Evolutionary conservation across 805 yeast species (phyloP), one percentile per base, ranked within the genome.

Genomic region (Ogataea nitratoaversa): DNA sequence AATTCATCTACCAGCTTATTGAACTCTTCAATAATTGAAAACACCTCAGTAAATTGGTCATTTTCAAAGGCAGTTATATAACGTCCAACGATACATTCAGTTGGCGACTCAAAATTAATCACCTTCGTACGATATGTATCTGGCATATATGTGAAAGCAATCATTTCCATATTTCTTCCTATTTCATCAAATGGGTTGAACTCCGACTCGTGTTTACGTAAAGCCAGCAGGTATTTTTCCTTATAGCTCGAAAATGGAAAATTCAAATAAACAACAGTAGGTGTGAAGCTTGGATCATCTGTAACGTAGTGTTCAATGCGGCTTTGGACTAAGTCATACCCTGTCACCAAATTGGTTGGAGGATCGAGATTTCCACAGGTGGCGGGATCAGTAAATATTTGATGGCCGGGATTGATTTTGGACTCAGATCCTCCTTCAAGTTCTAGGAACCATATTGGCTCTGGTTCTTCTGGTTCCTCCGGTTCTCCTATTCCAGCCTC

Each of bases 121-220:
- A 71, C 63, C 44, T 62, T 48, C 6, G 40, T 29, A 30, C 54
- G 52, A 30, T 62, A 58, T 2, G 55, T 55, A 14, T 60, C 58
- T 0, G 78, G 78, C 24, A 76, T 61, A 46, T 60, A 73, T 9
- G 57, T 49, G 19, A 53, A 22, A 0, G 78, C 64, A 13, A 63
- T 53, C 28, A 71, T 38, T 36, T 69, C 76, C 72, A 76, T 73
- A 20, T 61, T 54, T 40, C 66, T 66, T 4, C 78, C 82, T 39
- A 83, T 68, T 50, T 84, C 91, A 36, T 67, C 72, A 34, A 79
- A 63, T 4, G 89, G 86, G 52, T 81, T 79, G 30, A 78, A 66
- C n/a, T 52, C 56, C 43, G 74, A 79, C 39, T 76, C 76, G 44
- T 71, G 70, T 44, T 74, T 76, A 5, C 82, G 76, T 13, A 63